Conservation (phyloP, 2,329 filamentous ascomycete species). For the Zymoseptoria passerinii region DNA sequence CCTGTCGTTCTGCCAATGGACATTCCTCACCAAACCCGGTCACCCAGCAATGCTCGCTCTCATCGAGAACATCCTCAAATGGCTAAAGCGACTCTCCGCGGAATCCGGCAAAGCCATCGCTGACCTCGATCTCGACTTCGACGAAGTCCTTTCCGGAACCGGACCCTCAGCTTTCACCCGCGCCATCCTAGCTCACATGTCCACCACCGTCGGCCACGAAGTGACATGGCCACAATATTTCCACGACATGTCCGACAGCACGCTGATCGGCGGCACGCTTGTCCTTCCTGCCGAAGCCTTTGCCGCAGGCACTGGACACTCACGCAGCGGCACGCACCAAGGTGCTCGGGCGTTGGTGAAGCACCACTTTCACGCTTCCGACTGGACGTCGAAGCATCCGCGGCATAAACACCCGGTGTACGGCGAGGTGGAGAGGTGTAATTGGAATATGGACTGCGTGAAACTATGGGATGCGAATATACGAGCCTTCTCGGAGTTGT, state of each 20-base stretch:
- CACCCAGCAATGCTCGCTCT: constrained; percentile 60
- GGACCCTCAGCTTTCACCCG: constrained; percentile 61
- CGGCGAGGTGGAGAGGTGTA: constrained; percentile 61
- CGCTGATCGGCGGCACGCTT: constrained; percentile 53
- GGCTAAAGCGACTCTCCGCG: constrained; percentile 52
- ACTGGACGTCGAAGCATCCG: constrained; percentile 58
- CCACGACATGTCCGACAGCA: constrained; percentile 57
- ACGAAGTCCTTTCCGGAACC: constrained; percentile 62
- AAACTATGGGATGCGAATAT: constrained; percentile 57
- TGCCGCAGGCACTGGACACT: constrained; percentile 63
- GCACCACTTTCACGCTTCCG: constrained; percentile 66
- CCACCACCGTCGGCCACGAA: constrained; percentile 34
- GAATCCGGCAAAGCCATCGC: constrained; percentile 52
- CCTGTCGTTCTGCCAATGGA: constrained; percentile 66
- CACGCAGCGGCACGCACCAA: constrained; percentile 61
- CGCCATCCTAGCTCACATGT: constrained; percentile 58
- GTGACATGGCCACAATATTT: constrained; percentile 54
- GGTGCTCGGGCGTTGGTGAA: constrained; percentile 57
- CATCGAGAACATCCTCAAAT: constrained; percentile 58
- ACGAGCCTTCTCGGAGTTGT: constrained; percentile 49
- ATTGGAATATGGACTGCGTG: constrained; percentile 59
- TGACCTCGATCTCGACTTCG: constrained; percentile 57
- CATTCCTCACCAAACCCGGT: constrained; percentile 59
- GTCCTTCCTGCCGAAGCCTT: constrained; percentile 65
- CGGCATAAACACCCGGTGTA: constrained; percentile 59